These are phyloP conservation scores for Acanthamoeba lugdunensis DNA, from an alignment of 208 protist species.

Conservation along the genomic window DNA sequence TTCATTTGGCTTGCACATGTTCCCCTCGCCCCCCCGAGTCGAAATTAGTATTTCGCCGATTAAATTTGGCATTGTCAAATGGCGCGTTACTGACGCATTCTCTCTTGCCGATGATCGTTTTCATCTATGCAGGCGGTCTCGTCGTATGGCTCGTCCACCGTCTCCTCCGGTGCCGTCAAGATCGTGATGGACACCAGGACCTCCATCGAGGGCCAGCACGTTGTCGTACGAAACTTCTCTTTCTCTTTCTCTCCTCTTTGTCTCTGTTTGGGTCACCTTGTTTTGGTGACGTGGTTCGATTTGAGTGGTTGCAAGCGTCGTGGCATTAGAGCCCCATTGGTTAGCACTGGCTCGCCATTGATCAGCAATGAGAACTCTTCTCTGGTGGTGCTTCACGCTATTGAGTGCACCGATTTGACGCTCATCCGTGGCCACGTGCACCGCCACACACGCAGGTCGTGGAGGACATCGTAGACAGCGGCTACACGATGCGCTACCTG, in stretches of 20 bases:
- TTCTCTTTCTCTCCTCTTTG: not conserved
- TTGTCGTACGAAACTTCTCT: slow-evolving; percentile 27
- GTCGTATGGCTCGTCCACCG: slow-evolving; percentile 33
- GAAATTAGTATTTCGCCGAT: not conserved
- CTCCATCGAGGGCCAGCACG: slow-evolving; percentile 55
- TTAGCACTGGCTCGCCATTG: too few species aligned
- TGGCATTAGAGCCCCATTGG: too few species aligned
- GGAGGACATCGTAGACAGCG: slow-evolving; percentile 69
- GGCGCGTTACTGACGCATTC: too few species aligned
- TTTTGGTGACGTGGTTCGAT: too few species aligned
- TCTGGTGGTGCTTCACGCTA: not conserved
- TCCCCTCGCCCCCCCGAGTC: not conserved
- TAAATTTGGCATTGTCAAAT: too few species aligned
- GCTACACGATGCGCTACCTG: slow-evolving; percentile 62
- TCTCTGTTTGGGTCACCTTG: too few species aligned
- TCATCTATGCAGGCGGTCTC: not conserved
- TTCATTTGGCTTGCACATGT: too few species aligned
- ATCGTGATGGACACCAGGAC: slow-evolving; percentile 70
- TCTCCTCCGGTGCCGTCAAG: slow-evolving; percentile 65
- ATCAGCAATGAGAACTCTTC: not conserved
- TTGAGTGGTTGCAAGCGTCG: not conserved
- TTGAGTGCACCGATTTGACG: not conserved
- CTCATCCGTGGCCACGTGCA: not conserved
- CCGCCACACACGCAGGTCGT: not conserved
- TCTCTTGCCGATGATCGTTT: too few species aligned